These are phyloP conservation scores for Babesia caballi DNA, from an alignment of 169 alveolate species.

Conservation along the genomic window DNA sequence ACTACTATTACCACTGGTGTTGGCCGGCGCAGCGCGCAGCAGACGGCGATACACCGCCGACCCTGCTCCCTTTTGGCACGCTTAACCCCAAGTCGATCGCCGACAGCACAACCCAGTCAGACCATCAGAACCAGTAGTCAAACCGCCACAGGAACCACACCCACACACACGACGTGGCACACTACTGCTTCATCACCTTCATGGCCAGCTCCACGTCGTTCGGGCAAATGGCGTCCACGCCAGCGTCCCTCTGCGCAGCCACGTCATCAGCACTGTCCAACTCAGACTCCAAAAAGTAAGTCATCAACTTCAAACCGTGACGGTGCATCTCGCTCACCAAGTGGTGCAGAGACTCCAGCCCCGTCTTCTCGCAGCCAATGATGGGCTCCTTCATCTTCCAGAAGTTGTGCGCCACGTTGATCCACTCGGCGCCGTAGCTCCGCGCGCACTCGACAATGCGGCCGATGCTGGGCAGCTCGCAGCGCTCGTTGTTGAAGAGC, in stretches of 20 bases:
- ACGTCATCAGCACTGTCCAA: slow-evolving; percentile 21
- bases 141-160: too few relatives aligned
- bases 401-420: slow-evolving; percentile 34
- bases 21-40: too few relatives aligned
- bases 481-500: slow-evolving; percentile 24
- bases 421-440: slow-evolving; percentile 26
- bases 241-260: slow-evolving; percentile 3
- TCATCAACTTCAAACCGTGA: slow-evolving; percentile 21
- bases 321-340: slow-evolving; percentile 31
- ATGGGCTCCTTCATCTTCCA: slow-evolving; percentile 38
- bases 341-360: slow-evolving; percentile 26
- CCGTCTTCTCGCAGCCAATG: slow-evolving; percentile 14
- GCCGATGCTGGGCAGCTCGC: slow-evolving; percentile 28
- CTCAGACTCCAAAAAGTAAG: slow-evolving; percentile 18
- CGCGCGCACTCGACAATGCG: slow-evolving; percentile 32
- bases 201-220: slow-evolving; percentile 37
- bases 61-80: too few relatives aligned
- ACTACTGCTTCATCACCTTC: background rate
- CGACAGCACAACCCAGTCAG: too few relatives aligned
- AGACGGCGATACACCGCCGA: too few relatives aligned
- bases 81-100: too few relatives aligned
- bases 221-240: slow-evolving; percentile 50
- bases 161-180: too few relatives aligned
- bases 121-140: too few relatives aligned
- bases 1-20: too few relatives aligned